Conservation (phyloP, 495 filamentous ascomycete species). For the Penicillium desertorum region DNA sequence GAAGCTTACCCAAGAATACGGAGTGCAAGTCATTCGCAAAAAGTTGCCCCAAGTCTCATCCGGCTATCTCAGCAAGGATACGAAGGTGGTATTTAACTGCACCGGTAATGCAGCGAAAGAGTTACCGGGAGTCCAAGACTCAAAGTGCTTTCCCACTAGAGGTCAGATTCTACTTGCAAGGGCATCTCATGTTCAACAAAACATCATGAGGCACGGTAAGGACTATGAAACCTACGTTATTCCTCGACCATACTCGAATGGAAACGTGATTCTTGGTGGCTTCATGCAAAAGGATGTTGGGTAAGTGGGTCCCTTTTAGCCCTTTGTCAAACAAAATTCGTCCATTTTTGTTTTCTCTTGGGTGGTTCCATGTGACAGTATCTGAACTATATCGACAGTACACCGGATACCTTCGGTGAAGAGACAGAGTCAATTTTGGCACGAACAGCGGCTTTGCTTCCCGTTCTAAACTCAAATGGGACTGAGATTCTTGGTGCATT, state of each 20-base stretch:
- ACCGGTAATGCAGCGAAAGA: slow-evolving; percentile 26
- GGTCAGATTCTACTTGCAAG: slow-evolving; percentile 43
- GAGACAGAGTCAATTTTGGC: slow-evolving; percentile 33
- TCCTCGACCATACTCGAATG: slow-evolving; percentile 33
- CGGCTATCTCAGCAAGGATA: slow-evolving; percentile 25
- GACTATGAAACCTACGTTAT: slow-evolving; percentile 39
- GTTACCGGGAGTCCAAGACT: slow-evolving; percentile 28
- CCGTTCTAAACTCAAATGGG: slow-evolving; percentile 16
- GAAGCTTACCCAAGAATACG: slow-evolving; percentile 15
- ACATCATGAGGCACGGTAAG: slow-evolving; percentile 36
- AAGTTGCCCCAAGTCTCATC: slow-evolving; percentile 21
- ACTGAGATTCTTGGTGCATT: slow-evolving; percentile 25
- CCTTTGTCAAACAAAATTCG: not conserved
- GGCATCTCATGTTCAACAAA: slow-evolving; percentile 29
- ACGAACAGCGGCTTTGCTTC: slow-evolving; percentile 24
- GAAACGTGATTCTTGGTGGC: slow-evolving; percentile 32
- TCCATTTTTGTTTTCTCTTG: not conserved
- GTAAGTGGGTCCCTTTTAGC: not conserved
- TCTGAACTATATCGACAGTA: not conserved
- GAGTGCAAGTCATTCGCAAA: slow-evolving; percentile 26
- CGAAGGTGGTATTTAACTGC: slow-evolving; percentile 35
- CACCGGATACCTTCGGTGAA: slow-evolving; percentile 9
- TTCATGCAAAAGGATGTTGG: slow-evolving; percentile 31
- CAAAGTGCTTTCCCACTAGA: slow-evolving; percentile 33
- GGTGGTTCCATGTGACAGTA: not conserved